A percentile compares a stretch with the other conserved stretches of the same genome.
Evolutionary conservation across 1,284 basidiomycete species (phyloP).

Genomic region (Cutaneotrichosporon spelunceum): DNA sequence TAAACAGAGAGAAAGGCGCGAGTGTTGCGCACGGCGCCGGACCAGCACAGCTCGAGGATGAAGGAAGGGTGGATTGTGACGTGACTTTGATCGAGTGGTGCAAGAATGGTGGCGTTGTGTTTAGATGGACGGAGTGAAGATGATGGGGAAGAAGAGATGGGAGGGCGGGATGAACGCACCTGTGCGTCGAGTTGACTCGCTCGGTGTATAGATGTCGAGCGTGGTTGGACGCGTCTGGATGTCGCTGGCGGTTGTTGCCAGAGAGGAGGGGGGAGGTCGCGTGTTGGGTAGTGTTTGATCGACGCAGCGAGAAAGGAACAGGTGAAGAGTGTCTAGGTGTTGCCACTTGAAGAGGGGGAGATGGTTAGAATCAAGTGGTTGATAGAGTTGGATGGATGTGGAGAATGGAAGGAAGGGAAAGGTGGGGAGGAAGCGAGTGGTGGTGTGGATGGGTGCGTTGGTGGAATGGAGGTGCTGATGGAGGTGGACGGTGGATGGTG

Average conservation of each 20-base stretch:
- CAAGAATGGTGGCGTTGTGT: not conserved
- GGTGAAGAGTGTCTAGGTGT: not conserved
- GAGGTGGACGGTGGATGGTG: too few species aligned
- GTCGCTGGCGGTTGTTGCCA: not conserved
- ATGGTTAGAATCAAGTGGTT: not conserved
- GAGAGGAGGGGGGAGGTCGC: not conserved
- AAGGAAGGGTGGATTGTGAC: not conserved
- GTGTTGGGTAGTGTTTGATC: not conserved
- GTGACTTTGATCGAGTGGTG: not conserved
- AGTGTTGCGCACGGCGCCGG: not conserved
- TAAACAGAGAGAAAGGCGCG: not conserved
- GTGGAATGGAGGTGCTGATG: not conserved
- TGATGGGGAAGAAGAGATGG: not conserved
- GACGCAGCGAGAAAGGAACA: not conserved
- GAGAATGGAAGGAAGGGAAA: not conserved
- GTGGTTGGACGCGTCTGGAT: slow-evolving; percentile 5
- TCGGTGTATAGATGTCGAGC: not conserved
- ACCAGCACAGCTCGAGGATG: not conserved
- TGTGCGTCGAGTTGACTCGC: slow-evolving; percentile 4
- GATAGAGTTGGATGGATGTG: not conserved
- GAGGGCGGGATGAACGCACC: not conserved
- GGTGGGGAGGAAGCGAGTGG: not conserved
- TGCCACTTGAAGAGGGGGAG: not conserved
- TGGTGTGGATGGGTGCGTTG: not conserved
- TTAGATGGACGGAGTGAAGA: not conserved